Evolutionary conservation across 208 protist genomes (phyloP).

Genomic region (Trichomonas tenax): DNA sequence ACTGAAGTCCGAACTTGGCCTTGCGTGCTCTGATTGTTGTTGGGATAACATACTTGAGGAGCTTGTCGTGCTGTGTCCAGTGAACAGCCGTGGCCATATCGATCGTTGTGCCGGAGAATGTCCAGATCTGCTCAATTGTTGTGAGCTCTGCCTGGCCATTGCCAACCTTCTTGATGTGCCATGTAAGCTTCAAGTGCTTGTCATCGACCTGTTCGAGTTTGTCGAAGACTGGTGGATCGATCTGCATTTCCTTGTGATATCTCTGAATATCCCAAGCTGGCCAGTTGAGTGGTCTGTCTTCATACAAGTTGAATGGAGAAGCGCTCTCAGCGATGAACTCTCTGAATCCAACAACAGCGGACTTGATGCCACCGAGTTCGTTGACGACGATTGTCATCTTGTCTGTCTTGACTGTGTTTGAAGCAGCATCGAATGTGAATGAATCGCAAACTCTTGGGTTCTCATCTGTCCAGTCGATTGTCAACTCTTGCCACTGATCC

Average conservation of each 20-base stretch:
- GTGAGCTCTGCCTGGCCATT: background rate
- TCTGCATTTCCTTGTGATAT: background rate
- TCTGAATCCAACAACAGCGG: background rate
- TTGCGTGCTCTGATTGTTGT: background rate
- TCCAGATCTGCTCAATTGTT: background rate
- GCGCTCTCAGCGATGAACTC: background rate
- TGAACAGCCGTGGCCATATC: background rate
- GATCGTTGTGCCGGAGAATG: background rate
- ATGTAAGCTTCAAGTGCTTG: background rate
- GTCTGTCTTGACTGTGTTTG: background rate
- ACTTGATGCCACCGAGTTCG: background rate
- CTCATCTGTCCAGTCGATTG: background rate
- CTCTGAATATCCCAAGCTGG: background rate
- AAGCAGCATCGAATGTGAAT: background rate
- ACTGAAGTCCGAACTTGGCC: background rate
- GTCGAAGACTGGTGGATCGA: background rate
- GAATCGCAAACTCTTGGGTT: background rate
- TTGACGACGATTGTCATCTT: background rate
- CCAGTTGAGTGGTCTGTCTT: background rate
- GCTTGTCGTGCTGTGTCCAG: constrained; percentile 17
- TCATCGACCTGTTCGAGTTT: background rate
- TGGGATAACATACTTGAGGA: background rate
- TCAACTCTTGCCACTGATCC: background rate
- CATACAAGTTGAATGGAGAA: background rate
- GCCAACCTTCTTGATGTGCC: background rate